Percentiles rank a stretch among this genome's conserved stretches.
phyloP scores from a whole-genome alignment of 768 basidiomycete genomes.

The Dioszegia hungarica region DNA sequence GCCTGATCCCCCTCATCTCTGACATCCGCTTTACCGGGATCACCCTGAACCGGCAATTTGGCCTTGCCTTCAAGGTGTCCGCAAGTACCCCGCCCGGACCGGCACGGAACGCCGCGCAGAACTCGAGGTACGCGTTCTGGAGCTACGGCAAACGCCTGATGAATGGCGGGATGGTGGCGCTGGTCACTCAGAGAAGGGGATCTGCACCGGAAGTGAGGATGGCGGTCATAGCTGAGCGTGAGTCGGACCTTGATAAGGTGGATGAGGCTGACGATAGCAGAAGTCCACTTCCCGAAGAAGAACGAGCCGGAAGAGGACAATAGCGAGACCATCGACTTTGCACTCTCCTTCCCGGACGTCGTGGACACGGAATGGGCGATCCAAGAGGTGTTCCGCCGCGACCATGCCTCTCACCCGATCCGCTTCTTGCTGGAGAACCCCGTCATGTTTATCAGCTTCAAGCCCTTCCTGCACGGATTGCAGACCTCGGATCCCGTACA shows the following conservation, averaged over 20 bases:
- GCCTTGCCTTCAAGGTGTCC: conserved; percentile 58
- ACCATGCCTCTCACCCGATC: background rate
- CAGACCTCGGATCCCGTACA: conserved; percentile 50
- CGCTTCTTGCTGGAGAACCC: conserved; percentile 35
- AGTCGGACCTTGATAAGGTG: conserved; percentile 16
- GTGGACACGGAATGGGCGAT: conserved; percentile 52
- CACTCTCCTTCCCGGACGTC: conserved; percentile 63
- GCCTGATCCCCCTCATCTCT: conserved; percentile 13
- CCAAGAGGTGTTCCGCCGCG: conserved; percentile 29
- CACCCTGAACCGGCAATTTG: conserved; percentile 51
- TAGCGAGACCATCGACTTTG: conserved; percentile 50
- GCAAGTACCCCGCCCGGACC: conserved; percentile 59
- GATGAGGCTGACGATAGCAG: conserved; percentile 3
- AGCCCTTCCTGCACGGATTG: conserved; percentile 64
- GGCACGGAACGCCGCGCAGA: conserved; percentile 52
- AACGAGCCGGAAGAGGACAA: background rate
- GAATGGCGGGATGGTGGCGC: conserved; percentile 61
- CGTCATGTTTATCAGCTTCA: conserved; percentile 64
- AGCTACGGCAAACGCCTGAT: conserved; percentile 61
- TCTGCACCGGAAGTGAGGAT: conserved; percentile 52
- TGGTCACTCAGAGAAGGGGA: conserved; percentile 16
- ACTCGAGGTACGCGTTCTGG: conserved; percentile 59
- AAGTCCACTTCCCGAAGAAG: conserved; percentile 27
- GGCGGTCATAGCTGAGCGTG: conserved; percentile 52
- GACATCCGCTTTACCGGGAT: conserved; percentile 4